Conservation (phyloP, 2,329 filamentous ascomycete genomes). For the Fusarium coicis region DNA sequence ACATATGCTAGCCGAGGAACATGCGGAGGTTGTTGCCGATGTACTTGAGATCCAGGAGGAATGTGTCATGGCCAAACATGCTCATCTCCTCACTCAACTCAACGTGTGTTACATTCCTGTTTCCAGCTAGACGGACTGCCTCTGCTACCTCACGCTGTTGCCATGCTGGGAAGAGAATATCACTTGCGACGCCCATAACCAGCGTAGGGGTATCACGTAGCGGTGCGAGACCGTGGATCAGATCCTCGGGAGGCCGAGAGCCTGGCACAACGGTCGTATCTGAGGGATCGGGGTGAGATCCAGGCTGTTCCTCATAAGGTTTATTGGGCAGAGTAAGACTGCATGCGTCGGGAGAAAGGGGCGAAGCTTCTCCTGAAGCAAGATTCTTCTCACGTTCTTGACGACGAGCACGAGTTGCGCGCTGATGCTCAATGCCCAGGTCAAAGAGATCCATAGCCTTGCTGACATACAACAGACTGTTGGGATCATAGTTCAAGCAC, state of each 20-base stretch:
- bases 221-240: constrained; percentile 78
- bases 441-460: constrained; percentile 99
- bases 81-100: constrained; percentile 95
- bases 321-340: constrained; percentile 83
- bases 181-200: constrained; percentile 93
- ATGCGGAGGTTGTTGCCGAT: constrained; percentile 85
- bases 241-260: constrained; percentile 76
- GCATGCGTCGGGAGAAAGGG: constrained; percentile 62
- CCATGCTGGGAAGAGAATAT: constrained; percentile 98
- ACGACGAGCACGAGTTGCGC: constrained; percentile 70
- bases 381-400: constrained; percentile 69
- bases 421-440: constrained; percentile 77
- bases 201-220: constrained; percentile 83
- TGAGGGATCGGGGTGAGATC: constrained; percentile 52
- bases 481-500: constrained; percentile 95
- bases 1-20: constrained; percentile 71
- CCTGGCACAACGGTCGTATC: constrained; percentile 42
- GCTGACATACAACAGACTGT: constrained; percentile 94
- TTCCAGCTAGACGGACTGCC: constrained; percentile 80
- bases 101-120: constrained; percentile 83
- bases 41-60: constrained; percentile 90
- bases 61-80: constrained; percentile 96
- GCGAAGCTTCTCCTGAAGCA: constrained; percentile 62
- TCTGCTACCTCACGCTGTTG: constrained; percentile 95
- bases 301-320: constrained; percentile 87